These are phyloP conservation scores for Carnegiea gigantea DNA, from an alignment of 179 eudicot species.

Conservation along the genomic window DNA sequence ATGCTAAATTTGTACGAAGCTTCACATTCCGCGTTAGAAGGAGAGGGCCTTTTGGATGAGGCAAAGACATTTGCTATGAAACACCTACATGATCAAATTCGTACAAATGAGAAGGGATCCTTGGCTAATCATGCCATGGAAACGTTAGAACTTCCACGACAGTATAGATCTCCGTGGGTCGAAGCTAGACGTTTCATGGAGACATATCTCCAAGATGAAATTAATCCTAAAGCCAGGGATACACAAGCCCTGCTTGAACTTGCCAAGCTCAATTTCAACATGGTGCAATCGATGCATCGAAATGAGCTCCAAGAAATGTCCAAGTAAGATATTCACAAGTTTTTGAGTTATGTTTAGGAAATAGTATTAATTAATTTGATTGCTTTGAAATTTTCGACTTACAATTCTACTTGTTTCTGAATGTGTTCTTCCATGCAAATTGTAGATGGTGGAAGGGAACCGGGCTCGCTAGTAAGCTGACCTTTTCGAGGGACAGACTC, in stretches of 20 bases:
- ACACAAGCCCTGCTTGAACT: constrained; percentile 29
- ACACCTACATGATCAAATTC: not conserved
- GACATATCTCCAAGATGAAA: not conserved
- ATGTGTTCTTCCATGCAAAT: not conserved
- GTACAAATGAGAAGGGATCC: not conserved
- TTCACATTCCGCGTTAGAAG: constrained; percentile 33
- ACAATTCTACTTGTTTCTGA: not conserved
- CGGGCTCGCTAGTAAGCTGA: constrained; percentile 5
- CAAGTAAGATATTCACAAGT: not conserved
- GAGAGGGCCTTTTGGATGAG: constrained; percentile 13
- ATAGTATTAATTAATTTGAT: not conserved
- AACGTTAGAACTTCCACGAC: constrained; percentile 12
- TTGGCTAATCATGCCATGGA: not conserved
- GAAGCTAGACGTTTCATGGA: constrained; percentile 8
- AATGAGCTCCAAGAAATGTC: constrained; percentile 28
- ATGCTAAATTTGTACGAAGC: constrained; percentile 43
- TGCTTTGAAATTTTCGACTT: not conserved
- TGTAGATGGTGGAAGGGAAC: constrained; percentile 22
- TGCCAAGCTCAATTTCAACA: constrained; percentile 40
- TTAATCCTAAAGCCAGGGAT: not conserved
- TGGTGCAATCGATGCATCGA: constrained; percentile 29
- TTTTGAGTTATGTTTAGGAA: too few relatives aligned
- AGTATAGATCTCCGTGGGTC: constrained; percentile 2
- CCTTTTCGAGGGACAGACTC: constrained; percentile 14
- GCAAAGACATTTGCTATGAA: constrained; percentile 1